Evolutionary conservation across 805 yeast species (phyloP), one percentile per base, ranked within the genome.

Genomic region (Wickerhamomyces chambardii): DNA sequence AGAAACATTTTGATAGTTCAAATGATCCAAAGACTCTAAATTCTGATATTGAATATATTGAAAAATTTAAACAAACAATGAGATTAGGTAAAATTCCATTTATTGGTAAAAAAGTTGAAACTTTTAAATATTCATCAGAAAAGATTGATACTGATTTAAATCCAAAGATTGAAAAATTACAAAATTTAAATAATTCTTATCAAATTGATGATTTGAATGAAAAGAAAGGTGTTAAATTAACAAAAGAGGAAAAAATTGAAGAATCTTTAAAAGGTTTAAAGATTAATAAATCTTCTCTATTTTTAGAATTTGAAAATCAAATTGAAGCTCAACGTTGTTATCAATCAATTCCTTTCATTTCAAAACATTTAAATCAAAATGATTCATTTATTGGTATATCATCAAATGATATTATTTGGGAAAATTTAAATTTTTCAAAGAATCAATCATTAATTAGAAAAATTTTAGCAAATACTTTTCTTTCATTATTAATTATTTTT

Each of bases 341-440:
- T 58, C 97, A 90, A 62, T 78, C 85, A n/a, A 59, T 81, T 43
- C 79, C 81, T 26, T 72, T 69, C 44, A 69, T 68, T 46, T 53
- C 41, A 59, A 45, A 50, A 44, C 30, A 69, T 46, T 53, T 41
- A 59, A 45, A 50, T 43, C 30, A 69, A 71, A 22, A 63, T 15
- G 31, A 36, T 12, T 61, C 75, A 39, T 59, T 63, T 46, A 75
- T 76, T 35, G 86, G 86, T 22, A 63, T 77, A 33, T 64, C 82
- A 10, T 96, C 97, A 7, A 80, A 75, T 29, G 97, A 90, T 48
- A 67, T 90, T 32, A 64, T 83, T 46, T 90, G 97, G 97, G 68
- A 68, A 29, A 89, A 85, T 53, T 60, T 84, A 47, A 66, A 78
- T 19, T 58, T 78, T 48, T 62, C 73, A 10, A 68, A 75, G 55